Conservation (phyloP, 2,329 filamentous ascomycete species). For the Bretziella fagacearum region DNA sequence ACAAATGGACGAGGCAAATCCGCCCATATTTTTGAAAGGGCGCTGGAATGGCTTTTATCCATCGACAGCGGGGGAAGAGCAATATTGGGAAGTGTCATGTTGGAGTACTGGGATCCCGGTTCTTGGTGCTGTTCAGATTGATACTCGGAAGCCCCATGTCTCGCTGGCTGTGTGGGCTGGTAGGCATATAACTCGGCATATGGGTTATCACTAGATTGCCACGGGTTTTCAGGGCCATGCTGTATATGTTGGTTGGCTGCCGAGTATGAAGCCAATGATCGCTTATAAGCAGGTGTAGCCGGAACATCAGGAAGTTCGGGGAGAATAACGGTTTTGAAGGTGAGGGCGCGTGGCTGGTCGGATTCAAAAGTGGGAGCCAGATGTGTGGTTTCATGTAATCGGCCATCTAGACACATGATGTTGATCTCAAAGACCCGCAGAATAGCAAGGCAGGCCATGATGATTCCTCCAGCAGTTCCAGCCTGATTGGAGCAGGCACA, state of each 20-base stretch:
- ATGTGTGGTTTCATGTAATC: neutral
- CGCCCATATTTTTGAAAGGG: no score
- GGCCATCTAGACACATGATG: slow-evolving; percentile 2
- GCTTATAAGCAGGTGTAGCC: neutral
- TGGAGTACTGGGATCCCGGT: neutral
- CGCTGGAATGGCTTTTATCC: no score
- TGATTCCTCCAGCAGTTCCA: neutral
- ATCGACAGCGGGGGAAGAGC: no score
- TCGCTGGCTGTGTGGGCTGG: neutral
- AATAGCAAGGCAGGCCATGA: slow-evolving; percentile 8
- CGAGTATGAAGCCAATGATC: neutral
- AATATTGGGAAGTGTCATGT: neutral
- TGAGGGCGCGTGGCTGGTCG: neutral
- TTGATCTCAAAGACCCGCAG: slow-evolving; percentile 9
- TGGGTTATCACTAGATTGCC: no score
- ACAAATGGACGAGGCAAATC: neutral
- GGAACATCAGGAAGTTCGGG: neutral
- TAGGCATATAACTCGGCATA: no score
- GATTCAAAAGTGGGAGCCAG: neutral
- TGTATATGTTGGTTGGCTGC: neutral
- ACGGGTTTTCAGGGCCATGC: neutral
- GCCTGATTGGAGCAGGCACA: slow-evolving; percentile 7
- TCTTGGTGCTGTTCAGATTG: neutral
- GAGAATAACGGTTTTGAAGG: slow-evolving; percentile 6
- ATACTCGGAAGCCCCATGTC: neutral